Evolutionary conservation across 2,329 filamentous ascomycete genomes (phyloP).

Genomic region (Fusarium sp.): DNA sequence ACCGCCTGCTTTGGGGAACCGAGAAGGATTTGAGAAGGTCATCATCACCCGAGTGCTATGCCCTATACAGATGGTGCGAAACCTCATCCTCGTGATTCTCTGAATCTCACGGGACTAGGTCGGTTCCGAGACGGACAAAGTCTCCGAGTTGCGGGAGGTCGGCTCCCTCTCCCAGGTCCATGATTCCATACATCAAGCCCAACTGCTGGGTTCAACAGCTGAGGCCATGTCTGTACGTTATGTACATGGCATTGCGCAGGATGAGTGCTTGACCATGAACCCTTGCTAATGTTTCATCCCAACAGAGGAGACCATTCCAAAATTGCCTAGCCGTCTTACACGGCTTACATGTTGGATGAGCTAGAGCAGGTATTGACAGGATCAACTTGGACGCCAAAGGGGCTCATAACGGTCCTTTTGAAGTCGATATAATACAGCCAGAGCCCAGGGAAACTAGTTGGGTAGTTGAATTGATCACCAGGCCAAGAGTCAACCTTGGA

Average conservation of each 20-base stretch:
- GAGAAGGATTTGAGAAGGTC: not conserved
- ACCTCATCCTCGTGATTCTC: not conserved
- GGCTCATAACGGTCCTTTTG: not conserved
- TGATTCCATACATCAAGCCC: not conserved
- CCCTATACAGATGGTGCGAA: slow-evolving; percentile 10
- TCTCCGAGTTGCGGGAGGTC: not conserved
- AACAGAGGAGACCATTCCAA: not conserved
- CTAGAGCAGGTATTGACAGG: not conserved
- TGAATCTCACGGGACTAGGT: not conserved
- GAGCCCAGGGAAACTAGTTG: not conserved
- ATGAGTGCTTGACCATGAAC: not conserved
- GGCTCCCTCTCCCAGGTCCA: slow-evolving; percentile 1
- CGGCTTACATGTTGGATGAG: not conserved
- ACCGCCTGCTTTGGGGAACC: not conserved
- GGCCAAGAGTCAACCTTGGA: not conserved
- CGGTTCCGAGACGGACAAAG: not conserved
- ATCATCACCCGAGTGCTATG: not conserved
- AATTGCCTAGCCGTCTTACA: slow-evolving; percentile 8
- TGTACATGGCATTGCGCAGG: not conserved
- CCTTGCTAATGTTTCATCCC: not conserved
- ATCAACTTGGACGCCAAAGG: not conserved
- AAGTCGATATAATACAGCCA: not conserved
- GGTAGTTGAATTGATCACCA: not conserved
- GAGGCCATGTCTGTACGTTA: not conserved
- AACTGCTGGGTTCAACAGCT: not conserved